A percentile compares a stretch with the other conserved stretches of the same genome.
phyloP scores from a whole-genome alignment of 306 rosid species.

The Cicer yamashitae region DNA sequence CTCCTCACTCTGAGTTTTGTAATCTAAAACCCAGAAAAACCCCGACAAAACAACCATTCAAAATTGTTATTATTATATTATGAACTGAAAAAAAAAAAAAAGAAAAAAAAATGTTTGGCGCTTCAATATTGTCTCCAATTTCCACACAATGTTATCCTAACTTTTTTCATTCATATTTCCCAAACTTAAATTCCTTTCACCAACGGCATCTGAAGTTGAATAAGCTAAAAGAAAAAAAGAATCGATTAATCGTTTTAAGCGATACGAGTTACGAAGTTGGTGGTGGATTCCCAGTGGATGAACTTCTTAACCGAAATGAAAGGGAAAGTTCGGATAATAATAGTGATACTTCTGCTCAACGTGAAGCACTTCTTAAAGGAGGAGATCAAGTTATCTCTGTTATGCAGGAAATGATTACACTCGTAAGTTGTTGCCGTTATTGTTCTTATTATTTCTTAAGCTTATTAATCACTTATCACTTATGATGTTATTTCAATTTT shows the following conservation, averaged over 20 bases:
- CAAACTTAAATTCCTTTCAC: neutral
- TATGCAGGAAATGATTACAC: slow-evolving; percentile 74
- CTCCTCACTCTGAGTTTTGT: no score
- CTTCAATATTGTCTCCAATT: slow-evolving; percentile 23
- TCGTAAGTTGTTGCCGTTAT: slow-evolving; percentile 52
- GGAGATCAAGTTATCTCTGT: slow-evolving; percentile 96
- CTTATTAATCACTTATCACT: no score
- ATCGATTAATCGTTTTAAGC: slow-evolving; percentile 20
- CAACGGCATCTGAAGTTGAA: slow-evolving; percentile 35
- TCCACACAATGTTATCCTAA: slow-evolving; percentile 8
- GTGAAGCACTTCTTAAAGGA: slow-evolving; percentile 77
- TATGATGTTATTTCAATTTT: no score
- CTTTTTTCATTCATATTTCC: slow-evolving; percentile 9
- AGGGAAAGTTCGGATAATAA: slow-evolving; percentile 33
- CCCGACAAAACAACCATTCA: no score
- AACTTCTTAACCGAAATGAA: slow-evolving; percentile 39
- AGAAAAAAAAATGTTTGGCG: slow-evolving; percentile 42
- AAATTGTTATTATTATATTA: no score
- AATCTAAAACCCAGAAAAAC: no score
- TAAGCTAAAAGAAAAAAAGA: slow-evolving; percentile 34
- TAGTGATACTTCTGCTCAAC: slow-evolving; percentile 48
- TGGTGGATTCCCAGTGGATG: slow-evolving; percentile 68
- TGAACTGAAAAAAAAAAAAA: neutral
- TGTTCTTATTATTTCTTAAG: no score
- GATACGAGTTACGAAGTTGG: slow-evolving; percentile 73